phyloP scores from a whole-genome alignment of 2,329 filamentous ascomycete species.

The Sphaerostilbella broomeana region DNA sequence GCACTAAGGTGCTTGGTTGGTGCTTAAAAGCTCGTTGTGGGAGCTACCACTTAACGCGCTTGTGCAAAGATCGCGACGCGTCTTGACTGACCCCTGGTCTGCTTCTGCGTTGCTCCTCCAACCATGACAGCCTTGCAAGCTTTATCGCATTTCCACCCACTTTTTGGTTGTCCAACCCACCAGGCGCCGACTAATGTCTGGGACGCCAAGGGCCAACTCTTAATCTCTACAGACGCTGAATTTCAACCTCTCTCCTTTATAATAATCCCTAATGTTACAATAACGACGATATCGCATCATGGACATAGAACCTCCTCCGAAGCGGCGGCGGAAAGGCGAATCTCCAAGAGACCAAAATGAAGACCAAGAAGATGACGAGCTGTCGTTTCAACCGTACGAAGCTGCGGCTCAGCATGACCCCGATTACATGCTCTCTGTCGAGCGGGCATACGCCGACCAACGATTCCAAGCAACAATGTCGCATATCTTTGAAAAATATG shows the following conservation, averaged over 20 bases:
- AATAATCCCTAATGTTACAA: conserved; percentile 1
- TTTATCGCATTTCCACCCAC: conserved; percentile 5
- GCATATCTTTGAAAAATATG: conserved; percentile 83
- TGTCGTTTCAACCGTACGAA: conserved; percentile 41
- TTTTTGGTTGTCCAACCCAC: not conserved
- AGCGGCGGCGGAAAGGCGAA: conserved; percentile 52
- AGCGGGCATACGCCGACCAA: conserved; percentile 59
- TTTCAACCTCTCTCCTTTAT: conserved; percentile 1
- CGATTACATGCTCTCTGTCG: conserved; percentile 51
- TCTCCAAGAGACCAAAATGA: conserved; percentile 27
- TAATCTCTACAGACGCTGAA: too few species aligned
- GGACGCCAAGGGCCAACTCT: not conserved
- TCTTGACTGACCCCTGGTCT: conserved; percentile 4
- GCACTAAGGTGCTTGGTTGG: too few species aligned
- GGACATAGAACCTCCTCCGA: conserved; percentile 52
- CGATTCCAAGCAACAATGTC: conserved; percentile 81
- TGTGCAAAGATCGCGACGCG: conserved; percentile 13
- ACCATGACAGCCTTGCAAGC: conserved; percentile 5
- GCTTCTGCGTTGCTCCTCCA: conserved; percentile 10
- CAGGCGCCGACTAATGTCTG: not conserved
- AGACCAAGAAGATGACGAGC: conserved; percentile 41
- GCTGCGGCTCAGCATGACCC: conserved; percentile 44
- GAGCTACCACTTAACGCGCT: conserved; percentile 16
- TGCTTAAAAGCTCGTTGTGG: not conserved
- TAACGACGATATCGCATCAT: conserved; percentile 1